Percentiles rank a stretch among this genome's conserved stretches.
Evolutionary conservation across 495 filamentous ascomycete species (phyloP).

Genomic region (Geopyxis carbonaria): DNA sequence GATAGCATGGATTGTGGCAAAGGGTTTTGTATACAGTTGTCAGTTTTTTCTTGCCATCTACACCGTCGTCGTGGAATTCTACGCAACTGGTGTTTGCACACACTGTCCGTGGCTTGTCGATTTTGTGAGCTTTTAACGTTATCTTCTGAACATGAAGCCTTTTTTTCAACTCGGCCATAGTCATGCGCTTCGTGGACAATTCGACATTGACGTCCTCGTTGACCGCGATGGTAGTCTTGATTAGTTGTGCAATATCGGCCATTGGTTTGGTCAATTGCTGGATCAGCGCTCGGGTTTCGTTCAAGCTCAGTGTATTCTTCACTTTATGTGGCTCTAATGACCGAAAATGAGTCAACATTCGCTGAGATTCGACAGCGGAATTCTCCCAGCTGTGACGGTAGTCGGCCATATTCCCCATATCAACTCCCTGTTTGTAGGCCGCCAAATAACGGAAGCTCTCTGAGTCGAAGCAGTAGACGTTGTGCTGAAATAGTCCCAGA

Average conservation of each 20-base stretch:
- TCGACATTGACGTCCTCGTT: slow-evolving; percentile 19
- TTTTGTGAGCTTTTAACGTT: slow-evolving; percentile 3
- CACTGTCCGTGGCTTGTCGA: slow-evolving; percentile 9
- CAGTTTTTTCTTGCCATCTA: background rate
- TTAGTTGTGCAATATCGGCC: slow-evolving; percentile 26
- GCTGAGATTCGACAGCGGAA: slow-evolving; percentile 23
- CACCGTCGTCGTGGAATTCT: slow-evolving; percentile 11
- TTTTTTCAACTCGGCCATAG: slow-evolving; percentile 14
- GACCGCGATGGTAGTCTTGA: slow-evolving; percentile 24
- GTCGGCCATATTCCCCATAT: slow-evolving; percentile 24
- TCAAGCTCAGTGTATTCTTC: slow-evolving; percentile 28
- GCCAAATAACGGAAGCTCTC: slow-evolving; percentile 33
- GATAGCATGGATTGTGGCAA: slow-evolving; percentile 17
- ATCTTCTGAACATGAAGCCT: slow-evolving; percentile 15
- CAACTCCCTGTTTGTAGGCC: slow-evolving; percentile 25
- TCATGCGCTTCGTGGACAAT: slow-evolving; percentile 17
- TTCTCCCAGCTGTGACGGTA: slow-evolving; percentile 28
- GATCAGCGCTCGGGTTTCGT: slow-evolving; percentile 28
- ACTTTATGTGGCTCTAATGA: slow-evolving; percentile 23
- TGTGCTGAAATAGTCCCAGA: slow-evolving; percentile 15
- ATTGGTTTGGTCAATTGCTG: slow-evolving; percentile 27
- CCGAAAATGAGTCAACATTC: slow-evolving; percentile 25
- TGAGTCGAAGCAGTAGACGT: slow-evolving; percentile 32
- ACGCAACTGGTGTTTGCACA: slow-evolving; percentile 4
- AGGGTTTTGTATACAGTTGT: slow-evolving; percentile 10